phyloP scores from a whole-genome alignment of 2,329 filamentous ascomycete genomes.

The Penicillium brasilianum region DNA sequence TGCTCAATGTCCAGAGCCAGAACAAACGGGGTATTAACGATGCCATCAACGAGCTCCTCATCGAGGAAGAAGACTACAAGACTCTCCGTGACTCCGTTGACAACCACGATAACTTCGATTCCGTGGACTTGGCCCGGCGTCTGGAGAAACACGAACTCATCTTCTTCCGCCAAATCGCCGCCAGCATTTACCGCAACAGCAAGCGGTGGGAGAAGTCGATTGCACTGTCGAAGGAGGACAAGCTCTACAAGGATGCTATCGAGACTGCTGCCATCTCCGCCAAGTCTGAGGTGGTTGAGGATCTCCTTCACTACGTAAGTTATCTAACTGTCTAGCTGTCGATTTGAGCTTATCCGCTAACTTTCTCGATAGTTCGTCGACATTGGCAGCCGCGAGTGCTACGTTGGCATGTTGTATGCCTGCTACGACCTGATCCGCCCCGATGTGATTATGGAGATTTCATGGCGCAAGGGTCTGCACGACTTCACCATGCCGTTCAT shows the following conservation, averaged over 20 bases:
- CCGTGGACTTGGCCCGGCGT: conserved; percentile 86
- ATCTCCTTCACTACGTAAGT: conserved; percentile 95
- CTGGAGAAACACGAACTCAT: conserved; percentile 97
- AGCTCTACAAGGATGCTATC: conserved; percentile 98
- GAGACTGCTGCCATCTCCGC: conserved; percentile 92
- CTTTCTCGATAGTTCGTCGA: conserved; percentile 79
- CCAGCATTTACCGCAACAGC: conserved; percentile 99
- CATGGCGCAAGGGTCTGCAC: conserved; percentile 90
- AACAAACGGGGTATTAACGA: conserved; percentile 99
- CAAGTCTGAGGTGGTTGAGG: conserved; percentile 92
- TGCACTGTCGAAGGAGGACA: conserved; percentile 96
- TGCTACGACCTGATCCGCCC: conserved; percentile 97
- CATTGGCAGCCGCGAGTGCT: conserved; percentile 98
- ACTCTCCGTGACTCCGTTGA: conserved; percentile 95
- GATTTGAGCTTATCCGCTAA: conserved; percentile 40
- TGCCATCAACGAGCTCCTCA: conserved; percentile 95
- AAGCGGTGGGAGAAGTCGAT: conserved; percentile 99
- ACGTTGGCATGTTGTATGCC: conserved; percentile 98
- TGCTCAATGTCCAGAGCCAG: conserved; percentile 92
- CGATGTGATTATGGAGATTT: conserved; percentile 91
- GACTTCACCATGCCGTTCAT: conserved; percentile 99
- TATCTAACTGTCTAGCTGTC: not conserved
- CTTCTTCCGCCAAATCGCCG: conserved; percentile 98
- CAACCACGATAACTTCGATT: conserved; percentile 99
- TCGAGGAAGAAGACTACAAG: conserved; percentile 99